Conservation (phyloP, 1,284 basidiomycete species). For the Schizopora paradoxa region DNA sequence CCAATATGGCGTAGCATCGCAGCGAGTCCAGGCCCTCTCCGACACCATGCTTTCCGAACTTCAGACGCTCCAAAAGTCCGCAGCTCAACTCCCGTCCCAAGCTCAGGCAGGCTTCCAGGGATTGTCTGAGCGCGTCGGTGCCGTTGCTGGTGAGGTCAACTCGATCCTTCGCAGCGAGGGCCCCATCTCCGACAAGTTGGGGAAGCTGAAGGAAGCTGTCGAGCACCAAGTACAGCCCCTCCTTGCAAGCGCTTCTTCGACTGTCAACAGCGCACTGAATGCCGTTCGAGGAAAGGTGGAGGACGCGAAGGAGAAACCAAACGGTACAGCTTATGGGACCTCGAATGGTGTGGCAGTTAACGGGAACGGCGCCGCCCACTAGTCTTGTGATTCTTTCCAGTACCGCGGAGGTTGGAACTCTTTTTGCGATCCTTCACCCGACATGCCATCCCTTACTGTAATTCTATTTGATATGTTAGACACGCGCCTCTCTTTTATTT, state of each 20-base stretch:
- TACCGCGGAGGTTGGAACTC: too few species aligned
- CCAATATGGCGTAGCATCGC: constrained; percentile 45
- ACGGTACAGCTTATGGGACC: too few species aligned
- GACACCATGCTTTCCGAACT: constrained; percentile 61
- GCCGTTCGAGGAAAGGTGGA: constrained; percentile 6
- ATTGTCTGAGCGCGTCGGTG: constrained; percentile 20
- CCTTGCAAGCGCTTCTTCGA: constrained; percentile 7
- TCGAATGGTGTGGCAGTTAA: background rate
- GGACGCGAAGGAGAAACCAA: background rate
- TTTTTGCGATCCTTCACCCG: too few species aligned
- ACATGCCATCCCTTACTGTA: too few species aligned
- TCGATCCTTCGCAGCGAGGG: constrained; percentile 4
- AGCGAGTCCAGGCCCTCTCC: constrained; percentile 45
- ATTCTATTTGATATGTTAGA: too few species aligned
- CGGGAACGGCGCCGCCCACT: too few species aligned
- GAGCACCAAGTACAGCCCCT: constrained; percentile 13
- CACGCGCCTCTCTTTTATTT: too few species aligned
- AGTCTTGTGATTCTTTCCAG: too few species aligned
- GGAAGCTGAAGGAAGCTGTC: constrained; percentile 1
- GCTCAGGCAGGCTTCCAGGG: constrained; percentile 48
- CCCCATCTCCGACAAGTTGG: constrained; percentile 13
- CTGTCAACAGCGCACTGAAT: constrained; percentile 7
- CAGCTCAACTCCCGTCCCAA: constrained; percentile 47
- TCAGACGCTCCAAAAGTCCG: constrained; percentile 57
- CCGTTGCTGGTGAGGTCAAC: constrained; percentile 11